A percentile compares a stretch with the other conserved stretches of the same genome.
phyloP scores from a whole-genome alignment of 2,329 filamentous ascomycete genomes.

The Neopestalotiopsis clavispora region DNA sequence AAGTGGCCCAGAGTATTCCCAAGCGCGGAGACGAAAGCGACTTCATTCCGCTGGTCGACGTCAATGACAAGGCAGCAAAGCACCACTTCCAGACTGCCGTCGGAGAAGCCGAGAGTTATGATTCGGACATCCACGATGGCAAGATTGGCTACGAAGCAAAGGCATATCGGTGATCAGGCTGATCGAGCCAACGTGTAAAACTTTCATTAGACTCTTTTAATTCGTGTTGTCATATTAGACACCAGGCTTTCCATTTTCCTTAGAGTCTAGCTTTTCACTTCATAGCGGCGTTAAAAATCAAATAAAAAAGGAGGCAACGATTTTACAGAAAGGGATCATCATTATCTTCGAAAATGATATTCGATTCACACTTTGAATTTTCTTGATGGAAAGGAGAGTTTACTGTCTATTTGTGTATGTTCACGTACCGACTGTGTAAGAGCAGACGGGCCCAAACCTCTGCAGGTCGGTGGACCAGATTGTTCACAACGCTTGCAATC shows the following conservation, averaged over 20 bases:
- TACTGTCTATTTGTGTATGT: neutral
- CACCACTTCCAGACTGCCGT: conserved; percentile 1
- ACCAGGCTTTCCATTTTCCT: neutral
- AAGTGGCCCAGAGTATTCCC: conserved; percentile 8
- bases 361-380: neutral
- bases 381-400: neutral
- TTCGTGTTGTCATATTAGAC: neutral
- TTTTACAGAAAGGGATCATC: too few species aligned
- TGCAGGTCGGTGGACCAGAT: neutral
- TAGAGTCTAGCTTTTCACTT: neutral
- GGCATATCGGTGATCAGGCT: neutral
- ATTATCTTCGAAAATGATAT: neutral
- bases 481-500: neutral
- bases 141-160: neutral
- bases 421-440: neutral
- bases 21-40: conserved; percentile 24
- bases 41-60: conserved; percentile 24
- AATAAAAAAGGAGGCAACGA: neutral
- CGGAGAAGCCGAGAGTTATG: conserved; percentile 9
- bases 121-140: neutral
- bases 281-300: neutral
- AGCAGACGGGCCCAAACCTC: neutral
- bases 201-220: neutral
- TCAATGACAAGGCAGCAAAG: conserved; percentile 9
- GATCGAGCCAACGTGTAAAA: neutral